phyloP scores from a whole-genome alignment of 306 rosid genomes.

The Notholithocarpus densiflorus region DNA sequence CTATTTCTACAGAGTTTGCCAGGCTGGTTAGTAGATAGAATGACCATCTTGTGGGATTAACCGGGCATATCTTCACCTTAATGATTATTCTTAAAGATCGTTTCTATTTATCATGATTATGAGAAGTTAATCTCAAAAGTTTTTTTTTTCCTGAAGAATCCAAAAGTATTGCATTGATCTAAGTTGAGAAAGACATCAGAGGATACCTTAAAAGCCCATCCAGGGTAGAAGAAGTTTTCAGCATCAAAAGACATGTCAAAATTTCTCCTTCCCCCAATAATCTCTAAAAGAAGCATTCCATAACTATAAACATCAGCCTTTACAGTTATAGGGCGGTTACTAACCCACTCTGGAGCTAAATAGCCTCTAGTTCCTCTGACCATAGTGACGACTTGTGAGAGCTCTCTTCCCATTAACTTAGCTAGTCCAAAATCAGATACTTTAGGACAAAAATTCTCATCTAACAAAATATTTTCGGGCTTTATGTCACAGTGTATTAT shows the following conservation, averaged over 20 bases:
- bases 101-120: background rate
- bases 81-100: no score
- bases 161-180: background rate
- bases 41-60: no score
- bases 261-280: slow-evolving; percentile 89
- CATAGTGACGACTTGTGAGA: slow-evolving; percentile 96
- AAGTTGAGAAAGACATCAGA: background rate
- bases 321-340: slow-evolving; percentile 91
- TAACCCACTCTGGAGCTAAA: slow-evolving; percentile 95
- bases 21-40: no score
- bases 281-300: slow-evolving; percentile 93
- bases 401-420: slow-evolving; percentile 92
- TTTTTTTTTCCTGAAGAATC: background rate
- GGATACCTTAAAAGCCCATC: slow-evolving; percentile 90
- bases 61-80: no score
- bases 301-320: slow-evolving; percentile 96
- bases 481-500: slow-evolving; percentile 93
- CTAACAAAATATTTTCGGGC: slow-evolving; percentile 82
- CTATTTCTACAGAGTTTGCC: no score
- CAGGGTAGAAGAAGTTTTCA: slow-evolving; percentile 89
- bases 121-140: background rate
- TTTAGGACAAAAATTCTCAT: slow-evolving; percentile 83
- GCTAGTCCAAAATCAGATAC: slow-evolving; percentile 96
- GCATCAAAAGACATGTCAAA: slow-evolving; percentile 84
- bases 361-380: slow-evolving; percentile 95